Evolutionary conservation across 2,329 filamentous ascomycete genomes (phyloP).

Genomic region (Davidsoniella virescens): DNA sequence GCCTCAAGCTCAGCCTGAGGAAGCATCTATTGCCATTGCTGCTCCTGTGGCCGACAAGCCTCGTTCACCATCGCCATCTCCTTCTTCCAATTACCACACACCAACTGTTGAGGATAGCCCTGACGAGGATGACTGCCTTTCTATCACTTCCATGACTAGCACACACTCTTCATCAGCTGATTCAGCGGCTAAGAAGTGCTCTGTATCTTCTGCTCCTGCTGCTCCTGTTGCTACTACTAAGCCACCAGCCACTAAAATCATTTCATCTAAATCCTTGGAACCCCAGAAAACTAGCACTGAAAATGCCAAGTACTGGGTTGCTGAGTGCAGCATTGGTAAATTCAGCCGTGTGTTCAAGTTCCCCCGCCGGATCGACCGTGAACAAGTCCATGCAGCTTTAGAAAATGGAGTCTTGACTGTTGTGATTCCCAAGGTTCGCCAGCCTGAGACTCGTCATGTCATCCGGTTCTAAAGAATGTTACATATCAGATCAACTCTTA

Average conservation of each 20-base stretch:
- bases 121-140: conserved; percentile 17
- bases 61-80: background rate
- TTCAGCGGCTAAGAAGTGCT: conserved; percentile 2
- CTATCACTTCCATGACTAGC: conserved; percentile 15
- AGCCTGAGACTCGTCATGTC: conserved; percentile 35
- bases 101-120: conserved; percentile 48
- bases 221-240: background rate
- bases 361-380: conserved; percentile 45
- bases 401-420: conserved; percentile 50
- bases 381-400: conserved; percentile 43
- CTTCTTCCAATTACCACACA: conserved; percentile 23
- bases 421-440: conserved; percentile 47
- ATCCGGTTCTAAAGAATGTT: conserved; percentile 28
- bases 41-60: conserved; percentile 19
- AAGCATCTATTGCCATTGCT: background rate
- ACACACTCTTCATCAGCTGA: conserved; percentile 15
- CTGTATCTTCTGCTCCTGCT: conserved; percentile 9
- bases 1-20: too few relatives aligned
- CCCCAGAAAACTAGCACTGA: too few relatives aligned
- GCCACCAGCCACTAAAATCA: background rate
- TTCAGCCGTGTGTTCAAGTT: conserved; percentile 56
- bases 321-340: conserved; percentile 48
- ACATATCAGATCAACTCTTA: background rate
- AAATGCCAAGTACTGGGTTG: conserved; percentile 48
- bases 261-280: too few relatives aligned